These are phyloP conservation scores for Taiwanofungus camphoratus DNA, from an alignment of 1,284 basidiomycete genomes.

Conservation along the genomic window DNA sequence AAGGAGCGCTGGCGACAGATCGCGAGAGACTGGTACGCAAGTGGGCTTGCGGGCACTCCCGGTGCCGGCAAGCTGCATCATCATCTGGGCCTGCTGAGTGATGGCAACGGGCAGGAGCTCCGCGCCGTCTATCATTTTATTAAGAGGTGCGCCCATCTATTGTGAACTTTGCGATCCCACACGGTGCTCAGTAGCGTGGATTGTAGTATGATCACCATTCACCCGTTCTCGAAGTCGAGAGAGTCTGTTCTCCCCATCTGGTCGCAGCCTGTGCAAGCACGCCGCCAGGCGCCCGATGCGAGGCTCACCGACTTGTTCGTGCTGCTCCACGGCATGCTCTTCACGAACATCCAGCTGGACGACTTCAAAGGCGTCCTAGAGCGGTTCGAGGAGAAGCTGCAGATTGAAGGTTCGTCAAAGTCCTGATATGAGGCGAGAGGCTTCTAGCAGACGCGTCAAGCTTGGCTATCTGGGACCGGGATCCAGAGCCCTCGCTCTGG, in stretches of 20 bases:
- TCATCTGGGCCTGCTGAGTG: constrained; percentile 86
- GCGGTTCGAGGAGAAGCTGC: constrained; percentile 81
- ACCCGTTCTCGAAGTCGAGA: constrained; percentile 81
- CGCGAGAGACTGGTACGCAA: constrained; percentile 90
- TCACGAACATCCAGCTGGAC: constrained; percentile 91
- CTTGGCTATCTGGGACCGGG: neutral
- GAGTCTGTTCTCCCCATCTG: constrained; percentile 87
- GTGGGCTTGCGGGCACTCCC: constrained; percentile 83
- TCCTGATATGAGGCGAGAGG: neutral
- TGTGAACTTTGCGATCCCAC: constrained; percentile 1
- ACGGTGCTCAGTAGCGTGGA: constrained; percentile 10
- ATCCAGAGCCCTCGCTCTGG: neutral
- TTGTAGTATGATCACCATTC: constrained; percentile 78
- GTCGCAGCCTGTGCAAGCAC: constrained; percentile 68
- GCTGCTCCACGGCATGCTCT: constrained; percentile 91
- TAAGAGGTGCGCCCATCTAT: constrained; percentile 69
- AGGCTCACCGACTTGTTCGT: constrained; percentile 81
- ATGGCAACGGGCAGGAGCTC: constrained; percentile 86
- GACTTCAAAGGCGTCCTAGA: constrained; percentile 80
- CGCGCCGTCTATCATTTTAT: constrained; percentile 87
- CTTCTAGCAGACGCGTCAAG: neutral
- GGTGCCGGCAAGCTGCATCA: constrained; percentile 91
- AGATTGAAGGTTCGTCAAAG: constrained; percentile 52
- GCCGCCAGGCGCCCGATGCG: constrained; percentile 73
- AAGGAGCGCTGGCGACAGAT: constrained; percentile 89